These are phyloP conservation scores for Apiospora malaysiana DNA, from an alignment of 2,329 filamentous ascomycete species.

Conservation along the genomic window DNA sequence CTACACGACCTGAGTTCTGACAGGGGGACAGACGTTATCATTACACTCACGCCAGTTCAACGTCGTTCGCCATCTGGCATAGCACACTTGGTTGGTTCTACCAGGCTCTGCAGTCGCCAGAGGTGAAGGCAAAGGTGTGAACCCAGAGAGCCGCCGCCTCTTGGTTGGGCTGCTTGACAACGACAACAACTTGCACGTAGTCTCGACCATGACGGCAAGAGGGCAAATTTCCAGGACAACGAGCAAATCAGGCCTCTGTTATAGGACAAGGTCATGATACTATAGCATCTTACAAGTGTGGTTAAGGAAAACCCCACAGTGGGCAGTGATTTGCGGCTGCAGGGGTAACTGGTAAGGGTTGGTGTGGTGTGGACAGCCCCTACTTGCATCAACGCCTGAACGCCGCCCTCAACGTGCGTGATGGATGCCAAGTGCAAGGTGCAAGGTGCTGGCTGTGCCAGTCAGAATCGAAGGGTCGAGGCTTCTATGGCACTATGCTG, in stretches of 20 bases:
- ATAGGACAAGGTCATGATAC: background rate
- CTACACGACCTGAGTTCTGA: no score
- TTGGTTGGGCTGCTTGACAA: background rate
- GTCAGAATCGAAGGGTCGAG: slow-evolving; percentile 3
- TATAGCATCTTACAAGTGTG: slow-evolving; percentile 11
- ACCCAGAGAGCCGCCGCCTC: background rate
- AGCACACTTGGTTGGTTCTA: background rate
- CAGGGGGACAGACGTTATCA: background rate
- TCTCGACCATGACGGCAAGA: slow-evolving; percentile 6
- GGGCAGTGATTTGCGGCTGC: slow-evolving; percentile 13
- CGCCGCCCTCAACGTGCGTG: background rate
- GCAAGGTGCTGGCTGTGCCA: background rate
- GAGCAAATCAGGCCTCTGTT: slow-evolving; percentile 1
- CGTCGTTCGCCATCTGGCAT: no score
- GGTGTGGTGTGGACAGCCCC: background rate
- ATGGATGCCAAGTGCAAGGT: background rate
- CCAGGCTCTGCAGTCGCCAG: background rate
- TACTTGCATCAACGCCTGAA: background rate
- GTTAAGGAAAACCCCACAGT: slow-evolving; percentile 1
- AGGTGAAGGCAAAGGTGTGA: background rate
- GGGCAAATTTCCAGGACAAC: slow-evolving; percentile 1
- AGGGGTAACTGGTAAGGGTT: slow-evolving; percentile 6
- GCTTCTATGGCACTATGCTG: background rate
- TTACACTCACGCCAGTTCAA: background rate
- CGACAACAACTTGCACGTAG: background rate